A percentile compares a stretch with the other conserved stretches of the same genome.
phyloP scores from a whole-genome alignment of 2,329 filamentous ascomycete genomes.

The Rhinocladiella similis region DNA sequence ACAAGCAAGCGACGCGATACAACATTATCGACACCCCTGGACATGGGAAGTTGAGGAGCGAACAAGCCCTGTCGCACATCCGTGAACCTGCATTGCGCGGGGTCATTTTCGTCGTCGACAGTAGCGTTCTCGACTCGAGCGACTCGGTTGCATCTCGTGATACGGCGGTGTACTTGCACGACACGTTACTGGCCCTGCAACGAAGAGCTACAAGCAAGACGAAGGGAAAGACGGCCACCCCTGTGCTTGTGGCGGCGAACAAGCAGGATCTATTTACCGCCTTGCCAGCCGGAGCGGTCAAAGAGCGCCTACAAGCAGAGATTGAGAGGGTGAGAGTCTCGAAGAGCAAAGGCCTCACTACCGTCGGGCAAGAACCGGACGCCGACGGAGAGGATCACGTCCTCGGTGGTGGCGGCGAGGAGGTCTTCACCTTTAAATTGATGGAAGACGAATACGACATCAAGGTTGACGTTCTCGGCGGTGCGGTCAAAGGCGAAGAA shows the following conservation, averaged over 20 bases:
- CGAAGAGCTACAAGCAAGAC: conserved; percentile 53
- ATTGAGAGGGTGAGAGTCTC: conserved; percentile 75
- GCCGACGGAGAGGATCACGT: conserved; percentile 72
- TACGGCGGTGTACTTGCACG: conserved; percentile 82
- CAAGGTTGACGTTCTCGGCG: conserved; percentile 73
- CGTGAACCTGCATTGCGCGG: conserved; percentile 57
- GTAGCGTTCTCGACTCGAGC: conserved; percentile 59
- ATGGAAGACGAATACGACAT: conserved; percentile 78
- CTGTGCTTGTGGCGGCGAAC: conserved; percentile 85
- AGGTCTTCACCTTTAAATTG: conserved; percentile 75
- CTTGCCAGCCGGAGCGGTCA: conserved; percentile 74
- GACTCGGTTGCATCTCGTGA: conserved; percentile 59
- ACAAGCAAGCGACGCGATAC: conserved; percentile 40
- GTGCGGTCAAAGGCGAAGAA: conserved; percentile 60
- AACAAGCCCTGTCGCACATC: conserved; percentile 58
- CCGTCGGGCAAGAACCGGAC: conserved; percentile 39
- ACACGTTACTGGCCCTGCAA: conserved; percentile 81
- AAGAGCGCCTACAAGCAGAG: conserved; percentile 73
- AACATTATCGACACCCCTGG: conserved; percentile 75
- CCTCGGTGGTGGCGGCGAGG: conserved; percentile 78
- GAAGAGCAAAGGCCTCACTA: conserved; percentile 71
- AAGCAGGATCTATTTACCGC: conserved; percentile 96
- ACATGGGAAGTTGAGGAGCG: conserved; percentile 85
- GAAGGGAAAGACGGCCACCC: conserved; percentile 58
- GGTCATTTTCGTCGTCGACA: conserved; percentile 87